Base-by-base conservation (phyloP, 2,329 filamentous ascomycete genomes). In the Cercospora nicotianae region DNA sequence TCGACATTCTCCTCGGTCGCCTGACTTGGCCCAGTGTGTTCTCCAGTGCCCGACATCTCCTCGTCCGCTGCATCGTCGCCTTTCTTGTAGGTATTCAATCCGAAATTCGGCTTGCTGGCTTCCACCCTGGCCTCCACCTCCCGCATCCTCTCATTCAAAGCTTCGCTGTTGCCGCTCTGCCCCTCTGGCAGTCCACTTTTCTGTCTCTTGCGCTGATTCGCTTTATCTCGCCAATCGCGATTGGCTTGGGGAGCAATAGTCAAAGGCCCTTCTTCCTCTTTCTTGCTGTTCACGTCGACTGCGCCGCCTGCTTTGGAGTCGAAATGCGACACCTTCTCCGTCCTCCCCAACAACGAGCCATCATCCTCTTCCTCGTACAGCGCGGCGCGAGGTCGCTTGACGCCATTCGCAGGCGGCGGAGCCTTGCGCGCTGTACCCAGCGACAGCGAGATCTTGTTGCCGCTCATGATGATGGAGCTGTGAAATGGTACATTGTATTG, bases 161-260 rank as follows among this genome's bases (percentile, higher is more conserved):
- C 67, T 13, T 64, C 71, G 51, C 68, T 69, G 8, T 68, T 69
- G 16, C 71, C 69, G 53, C 72, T 51, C 69, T 84, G 73, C 16
- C 69, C 68, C 28, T 62, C 70, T n/a, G 87, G 87, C n/a, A 89
- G 80, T 13, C 86, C 77, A 76, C 87, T 89, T 77, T 83, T 88
- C 71, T 85, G 80, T 66, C 80, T 80, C 69, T 83, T 83, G 70
- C 81, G 82, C 69, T 77, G 73, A 66, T 81, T 73, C 58, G 75
- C 79, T 66, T 88, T 86, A 67, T 84, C 82, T 73, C 85, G 83
- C 88, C 88, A 90, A 79, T 91, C 86, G 63, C 85, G 82, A 78
- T 91, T 91, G 70, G 81, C 79, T 73, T 86, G 82, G 45, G 80
- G 80, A 31, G 83, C 80, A 71, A 92, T 92, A 18, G 91, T 81